Conservation (phyloP, 148 eudicot species). For the Amaranthus hypochondriacus region DNA sequence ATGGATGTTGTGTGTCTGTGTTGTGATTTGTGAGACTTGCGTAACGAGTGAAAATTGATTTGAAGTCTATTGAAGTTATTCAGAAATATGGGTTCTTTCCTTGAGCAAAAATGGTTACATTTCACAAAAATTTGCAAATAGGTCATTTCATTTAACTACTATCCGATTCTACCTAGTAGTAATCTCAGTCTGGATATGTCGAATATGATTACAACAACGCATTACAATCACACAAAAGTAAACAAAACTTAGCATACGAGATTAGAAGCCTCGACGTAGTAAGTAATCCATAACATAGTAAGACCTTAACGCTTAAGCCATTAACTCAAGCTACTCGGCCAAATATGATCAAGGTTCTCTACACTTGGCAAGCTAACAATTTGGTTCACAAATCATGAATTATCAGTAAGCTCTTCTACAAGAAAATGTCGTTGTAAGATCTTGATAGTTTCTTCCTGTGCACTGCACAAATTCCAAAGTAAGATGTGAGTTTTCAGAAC, state of each 20-base stretch:
- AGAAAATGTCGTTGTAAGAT: constrained; percentile 57
- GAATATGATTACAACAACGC: neutral
- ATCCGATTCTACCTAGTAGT: neutral
- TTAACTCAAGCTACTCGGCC: neutral
- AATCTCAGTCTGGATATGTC: neutral
- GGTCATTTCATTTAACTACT: neutral
- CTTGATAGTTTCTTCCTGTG: constrained; percentile 64
- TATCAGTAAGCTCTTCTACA: constrained; percentile 27
- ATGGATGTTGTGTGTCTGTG: no score
- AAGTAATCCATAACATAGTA: neutral
- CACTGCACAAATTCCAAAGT: constrained; percentile 41
- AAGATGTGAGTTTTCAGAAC: neutral
- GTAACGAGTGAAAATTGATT: no score
- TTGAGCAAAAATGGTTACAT: no score
- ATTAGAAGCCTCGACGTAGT: neutral
- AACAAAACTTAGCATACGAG: neutral
- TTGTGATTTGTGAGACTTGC: no score
- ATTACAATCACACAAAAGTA: neutral
- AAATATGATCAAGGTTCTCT: neutral
- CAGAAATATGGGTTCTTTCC: no score
- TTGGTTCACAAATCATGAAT: neutral
- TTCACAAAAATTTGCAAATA: no score
- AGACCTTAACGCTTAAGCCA: neutral
- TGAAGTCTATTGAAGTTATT: no score
- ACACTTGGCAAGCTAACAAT: neutral